phyloP scores from a whole-genome alignment of 345 rosid genomes.

The Eucalyptus pauciflora region DNA sequence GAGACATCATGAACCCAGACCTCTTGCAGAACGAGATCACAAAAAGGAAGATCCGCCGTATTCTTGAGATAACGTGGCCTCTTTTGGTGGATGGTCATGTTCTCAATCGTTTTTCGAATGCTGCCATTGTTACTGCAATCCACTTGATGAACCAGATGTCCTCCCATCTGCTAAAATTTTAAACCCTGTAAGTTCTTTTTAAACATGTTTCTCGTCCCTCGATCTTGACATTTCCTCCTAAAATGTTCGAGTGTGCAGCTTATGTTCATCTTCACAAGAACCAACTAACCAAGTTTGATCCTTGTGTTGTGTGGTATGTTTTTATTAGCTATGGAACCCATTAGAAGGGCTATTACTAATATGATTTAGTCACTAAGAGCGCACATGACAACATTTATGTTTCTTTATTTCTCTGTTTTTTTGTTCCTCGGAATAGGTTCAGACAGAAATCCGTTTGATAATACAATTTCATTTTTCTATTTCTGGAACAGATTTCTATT shows the following conservation, averaged over 20 bases:
- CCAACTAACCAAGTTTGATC: background rate
- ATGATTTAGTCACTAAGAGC: background rate
- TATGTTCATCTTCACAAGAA: background rate
- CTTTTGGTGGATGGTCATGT: background rate
- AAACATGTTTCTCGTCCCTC: background rate
- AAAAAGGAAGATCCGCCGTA: background rate
- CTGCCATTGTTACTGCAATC: background rate
- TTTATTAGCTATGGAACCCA: background rate
- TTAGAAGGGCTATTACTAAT: background rate
- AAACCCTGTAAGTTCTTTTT: background rate
- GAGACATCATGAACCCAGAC: background rate
- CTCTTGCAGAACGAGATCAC: background rate
- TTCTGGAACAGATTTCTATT: accelerated
- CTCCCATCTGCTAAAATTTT: background rate
- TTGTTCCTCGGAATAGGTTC: accelerated
- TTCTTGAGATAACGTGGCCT: background rate
- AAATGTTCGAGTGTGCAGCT: background rate
- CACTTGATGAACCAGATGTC: background rate
- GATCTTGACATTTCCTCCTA: background rate
- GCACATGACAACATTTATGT: accelerated
- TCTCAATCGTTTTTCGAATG: background rate
- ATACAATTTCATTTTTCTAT: too few relatives aligned
- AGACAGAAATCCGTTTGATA: accelerated
- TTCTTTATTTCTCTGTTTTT: too few relatives aligned
- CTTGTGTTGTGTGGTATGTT: background rate